phyloP scores from a whole-genome alignment of 73 alveolate genomes.

The Breviolum minutum region DNA sequence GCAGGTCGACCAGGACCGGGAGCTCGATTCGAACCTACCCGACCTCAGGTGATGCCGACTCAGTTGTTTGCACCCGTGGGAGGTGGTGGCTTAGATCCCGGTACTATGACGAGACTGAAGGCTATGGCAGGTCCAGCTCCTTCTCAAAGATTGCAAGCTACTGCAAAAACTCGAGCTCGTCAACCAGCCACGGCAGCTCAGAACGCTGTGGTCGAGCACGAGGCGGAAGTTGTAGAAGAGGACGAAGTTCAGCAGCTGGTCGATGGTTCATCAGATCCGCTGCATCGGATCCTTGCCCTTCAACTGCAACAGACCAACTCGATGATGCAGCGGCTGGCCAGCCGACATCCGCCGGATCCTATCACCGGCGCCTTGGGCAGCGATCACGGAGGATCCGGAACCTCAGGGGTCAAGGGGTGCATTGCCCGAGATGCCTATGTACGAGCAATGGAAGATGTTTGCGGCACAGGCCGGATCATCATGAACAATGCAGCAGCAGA shows the following conservation, averaged over 20 bases:
- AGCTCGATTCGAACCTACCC: neutral
- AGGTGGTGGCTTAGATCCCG: neutral
- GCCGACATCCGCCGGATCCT: neutral
- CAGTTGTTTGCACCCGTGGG: too few relatives aligned
- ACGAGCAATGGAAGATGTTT: neutral
- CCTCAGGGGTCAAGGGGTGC: neutral
- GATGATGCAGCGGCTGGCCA: neutral
- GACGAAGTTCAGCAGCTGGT: neutral
- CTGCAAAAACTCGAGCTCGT: neutral
- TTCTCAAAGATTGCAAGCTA: neutral
- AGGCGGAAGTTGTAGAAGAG: neutral
- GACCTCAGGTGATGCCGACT: neutral
- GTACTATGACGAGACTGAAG: neutral
- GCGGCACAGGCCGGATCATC: neutral
- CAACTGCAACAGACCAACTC: neutral
- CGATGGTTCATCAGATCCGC: neutral
- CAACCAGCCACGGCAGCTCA: neutral
- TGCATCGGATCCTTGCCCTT: neutral
- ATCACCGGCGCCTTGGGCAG: neutral
- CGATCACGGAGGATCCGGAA: neutral
- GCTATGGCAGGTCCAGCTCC: neutral
- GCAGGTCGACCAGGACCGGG: neutral
- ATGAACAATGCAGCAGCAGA: neutral
- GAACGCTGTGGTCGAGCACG: neutral
- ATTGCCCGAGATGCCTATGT: neutral